These are phyloP conservation scores for Psilocybe cubensis DNA, from an alignment of 768 basidiomycete species.

Conservation along the genomic window DNA sequence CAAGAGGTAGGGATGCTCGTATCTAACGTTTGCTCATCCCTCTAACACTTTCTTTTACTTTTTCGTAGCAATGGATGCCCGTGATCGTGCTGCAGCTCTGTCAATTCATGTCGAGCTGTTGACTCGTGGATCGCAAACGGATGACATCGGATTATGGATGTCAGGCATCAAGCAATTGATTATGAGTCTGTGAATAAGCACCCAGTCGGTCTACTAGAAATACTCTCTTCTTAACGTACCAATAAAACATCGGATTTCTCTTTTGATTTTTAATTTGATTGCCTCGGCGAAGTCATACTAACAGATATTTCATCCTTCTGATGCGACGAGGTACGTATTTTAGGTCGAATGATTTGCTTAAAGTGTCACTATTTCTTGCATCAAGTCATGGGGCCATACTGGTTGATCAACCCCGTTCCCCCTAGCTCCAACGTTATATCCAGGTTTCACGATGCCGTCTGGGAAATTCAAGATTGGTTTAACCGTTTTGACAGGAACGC, in stretches of 20 bases:
- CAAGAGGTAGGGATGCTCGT: slow-evolving; percentile 58
- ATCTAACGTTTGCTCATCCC: not conserved
- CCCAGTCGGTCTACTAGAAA: not conserved
- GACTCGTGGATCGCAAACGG: slow-evolving; percentile 76
- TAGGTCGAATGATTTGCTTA: not conserved
- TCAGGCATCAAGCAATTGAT: slow-evolving; percentile 90
- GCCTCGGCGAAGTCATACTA: too few species aligned
- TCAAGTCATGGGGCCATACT: slow-evolving; percentile 23
- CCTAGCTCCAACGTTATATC: slow-evolving; percentile 25
- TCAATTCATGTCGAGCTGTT: slow-evolving; percentile 87
- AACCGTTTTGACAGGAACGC: slow-evolving; percentile 16
- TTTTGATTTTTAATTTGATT: too few species aligned
- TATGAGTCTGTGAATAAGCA: slow-evolving; percentile 51
- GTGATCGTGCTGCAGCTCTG: slow-evolving; percentile 77
- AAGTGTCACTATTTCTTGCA: slow-evolving; percentile 18
- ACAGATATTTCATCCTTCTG: too few species aligned
- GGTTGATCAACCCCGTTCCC: slow-evolving; percentile 25
- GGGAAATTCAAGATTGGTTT: slow-evolving; percentile 24
- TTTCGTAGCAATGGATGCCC: slow-evolving; percentile 74
- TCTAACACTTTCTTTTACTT: slow-evolving; percentile 1
- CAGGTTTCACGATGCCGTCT: slow-evolving; percentile 13
- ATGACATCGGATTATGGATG: slow-evolving; percentile 89
- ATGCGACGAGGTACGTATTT: too few species aligned
- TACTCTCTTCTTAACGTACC: not conserved
- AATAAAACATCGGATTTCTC: not conserved